phyloP scores from a whole-genome alignment of 306 rosid genomes.

The Mimosa bimucronata region DNA sequence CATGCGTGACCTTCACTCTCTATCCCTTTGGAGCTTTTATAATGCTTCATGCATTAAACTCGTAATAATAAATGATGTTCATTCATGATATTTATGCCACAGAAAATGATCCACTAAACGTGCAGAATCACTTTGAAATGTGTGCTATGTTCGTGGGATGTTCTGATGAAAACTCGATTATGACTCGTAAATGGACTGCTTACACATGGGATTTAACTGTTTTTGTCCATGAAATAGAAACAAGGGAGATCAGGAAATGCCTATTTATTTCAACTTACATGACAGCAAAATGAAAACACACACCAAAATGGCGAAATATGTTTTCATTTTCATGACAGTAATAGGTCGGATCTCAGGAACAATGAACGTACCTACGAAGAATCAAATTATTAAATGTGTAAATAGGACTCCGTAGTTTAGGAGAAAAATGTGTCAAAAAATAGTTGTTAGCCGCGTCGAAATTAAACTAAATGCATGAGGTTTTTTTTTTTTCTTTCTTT shows the following conservation, averaged over 20 bases:
- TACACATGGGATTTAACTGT: conserved; percentile 5
- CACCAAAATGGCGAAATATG: neutral
- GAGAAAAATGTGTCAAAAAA: neutral
- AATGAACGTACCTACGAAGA: neutral
- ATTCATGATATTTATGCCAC: neutral
- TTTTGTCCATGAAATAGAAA: neutral
- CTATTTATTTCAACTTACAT: neutral
- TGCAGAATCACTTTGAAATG: neutral
- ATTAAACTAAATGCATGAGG: neutral
- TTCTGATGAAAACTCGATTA: conserved; percentile 5
- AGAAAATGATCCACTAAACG: neutral
- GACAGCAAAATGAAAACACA: neutral
- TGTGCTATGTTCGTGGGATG: neutral
- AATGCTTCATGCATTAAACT: neutral
- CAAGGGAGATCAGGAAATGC: neutral
- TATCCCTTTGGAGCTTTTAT: neutral
- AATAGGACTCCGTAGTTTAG: neutral
- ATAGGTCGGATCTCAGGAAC: neutral
- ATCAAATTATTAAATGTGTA: neutral
- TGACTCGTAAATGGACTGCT: neutral
- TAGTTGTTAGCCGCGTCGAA: neutral
- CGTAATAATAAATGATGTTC: neutral
- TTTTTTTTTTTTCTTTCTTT: too few relatives aligned
- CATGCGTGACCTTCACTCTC: neutral
- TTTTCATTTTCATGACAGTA: neutral